Evolutionary conservation across 2,329 filamentous ascomycete genomes (phyloP), one percentile per base, ranked within the genome.

Genomic region (Hymenoscyphus linearis): DNA sequence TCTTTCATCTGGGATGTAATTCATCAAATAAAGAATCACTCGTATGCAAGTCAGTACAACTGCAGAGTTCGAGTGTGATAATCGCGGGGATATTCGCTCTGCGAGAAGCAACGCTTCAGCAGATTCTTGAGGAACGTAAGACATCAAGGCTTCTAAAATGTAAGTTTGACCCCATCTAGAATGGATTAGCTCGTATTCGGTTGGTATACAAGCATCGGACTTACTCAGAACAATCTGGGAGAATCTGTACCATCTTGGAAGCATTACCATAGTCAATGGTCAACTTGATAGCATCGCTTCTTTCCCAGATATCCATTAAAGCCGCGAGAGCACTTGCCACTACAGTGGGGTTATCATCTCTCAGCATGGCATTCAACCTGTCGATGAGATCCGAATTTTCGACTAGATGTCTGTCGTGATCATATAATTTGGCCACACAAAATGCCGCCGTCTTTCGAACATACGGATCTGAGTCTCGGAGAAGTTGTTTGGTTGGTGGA

Each of bases 221-320:
- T 72, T 83, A 96, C 90, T 99, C 95, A 18, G 95, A 98, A 77
- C 95, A 98, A 74, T 99, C 95, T 1, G 95, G 88, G 26, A 99
- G 77, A 64, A 99, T 98, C 52, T 95, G 92, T 37, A 98, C 92
- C 80, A 99, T 95, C 78, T 99, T 99, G 57, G 93, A 98, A 27
- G 95, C 95, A 76, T 96, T 99, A 65, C 86, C 86, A 74, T 99
- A 98, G 77, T 99, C 95, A 69, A 99, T 97, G 3, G 95, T 98
- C 65, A 99, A 85, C 74, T 96, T 97, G 76, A 99, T 99, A 62
- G 90, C 91, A 75, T 98, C 93, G 73, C 93, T 98, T 62, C 93
- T 84, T 74, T 98, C 95, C 95, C 95, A 99, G 56, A 99, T 98
- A 75, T 99, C 95, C 85, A 96, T 95, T 71, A 99, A 75, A 37